Evolutionary conservation across 2,329 filamentous ascomycete genomes (phyloP), one percentile per base, ranked within the genome.

Genomic region (Podosphaera aphanis): DNA sequence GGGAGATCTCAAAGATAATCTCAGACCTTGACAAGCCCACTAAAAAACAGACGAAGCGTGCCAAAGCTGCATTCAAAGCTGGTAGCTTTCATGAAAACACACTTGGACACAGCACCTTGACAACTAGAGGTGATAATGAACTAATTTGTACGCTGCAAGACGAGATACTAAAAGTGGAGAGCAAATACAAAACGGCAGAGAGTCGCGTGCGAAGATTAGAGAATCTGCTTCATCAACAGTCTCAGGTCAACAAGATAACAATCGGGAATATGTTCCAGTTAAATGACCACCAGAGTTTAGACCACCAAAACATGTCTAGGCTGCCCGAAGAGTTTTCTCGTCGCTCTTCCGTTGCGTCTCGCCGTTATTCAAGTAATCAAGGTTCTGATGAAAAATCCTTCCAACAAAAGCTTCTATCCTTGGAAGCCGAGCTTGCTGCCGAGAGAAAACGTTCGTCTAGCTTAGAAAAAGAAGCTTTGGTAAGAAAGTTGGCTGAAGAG

Each of bases 21-120:
- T 76, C 77, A 49, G 85, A 93, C 46, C 68, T 95, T 13, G 78
- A 78, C 58, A 74, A 72, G 47, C 85, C 88, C 2, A 90, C 83
- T 0, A 84, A 80, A 54, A 83, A 90, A 59, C 86, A 93, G 58
- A 74, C 78, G 49, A 86, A 84, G 61, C 75, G 84, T 47, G 74
- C 90, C 5, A 93, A 88, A 60, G 85, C 84, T 4, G n/a, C 41
- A 1, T 95, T 98, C 66, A 94, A 94, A 59, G 90, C 92, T 57
- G 90, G 90, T 15, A 95, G 90, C 57, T 73, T 95, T 33, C 85
- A 94, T 55, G 90, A 95, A 59, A 79, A 79, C n/a, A 75, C 74
- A 2, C 71, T 94, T 49, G 84, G 84, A n/a, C 76, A 80, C 56
- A 92, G 83, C 52, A 88, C 84, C 1, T 70, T 94, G 8, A 64